Base-by-base conservation (phyloP, 352 stramenopile genomes). In the Phytophthora pluvialis region DNA sequence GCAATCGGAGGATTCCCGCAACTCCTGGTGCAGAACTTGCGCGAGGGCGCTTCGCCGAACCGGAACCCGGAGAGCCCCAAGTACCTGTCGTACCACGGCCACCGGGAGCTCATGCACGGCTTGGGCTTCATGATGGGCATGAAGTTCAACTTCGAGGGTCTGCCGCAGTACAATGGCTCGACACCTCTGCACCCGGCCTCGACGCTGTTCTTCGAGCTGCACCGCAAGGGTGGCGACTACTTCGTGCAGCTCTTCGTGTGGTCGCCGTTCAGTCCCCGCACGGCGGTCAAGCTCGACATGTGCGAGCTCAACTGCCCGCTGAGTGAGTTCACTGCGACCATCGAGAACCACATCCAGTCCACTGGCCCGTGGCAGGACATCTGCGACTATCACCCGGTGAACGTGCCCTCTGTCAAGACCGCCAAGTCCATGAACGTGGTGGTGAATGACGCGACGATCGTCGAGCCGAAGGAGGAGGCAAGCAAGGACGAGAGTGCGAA, bases 91-190 rank as follows among this genome's bases (percentile, higher is more conserved):
- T 94, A 88, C 59, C 86, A 94, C 60, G 78, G 86, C 39, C 86
- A 94, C 46, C 83, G 86, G 42, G 86, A 94, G 57, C 74, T 94
- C 18, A 81, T 94, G 47, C 83, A 94, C 45, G 86, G 83, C 1
- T 60, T 94, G 15, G 86, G 86, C 5, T 88, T 88, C 51, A 86
- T 94, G 78, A 73, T 94, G 55, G 86, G 86, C 43, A 86, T 88
- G 79, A 85, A 87, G 32, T 92, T 89, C 57, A 75, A 94, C 54
- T 94, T 94, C 46, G 75, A 85, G 4, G 75, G 73, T 3, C 60
- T 88, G 10, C 70, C 79, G 13, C 59, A 77, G 25, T 91, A 78
- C 70, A 89, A 93, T 62, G 83, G 81, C 33, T 88, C 83, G 0
- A 90, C 85, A 26, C 65, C 84, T 32, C 49, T 94, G 18, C 73